These are phyloP conservation scores for Collybia sordida DNA, from an alignment of 768 basidiomycete species.

Conservation along the genomic window DNA sequence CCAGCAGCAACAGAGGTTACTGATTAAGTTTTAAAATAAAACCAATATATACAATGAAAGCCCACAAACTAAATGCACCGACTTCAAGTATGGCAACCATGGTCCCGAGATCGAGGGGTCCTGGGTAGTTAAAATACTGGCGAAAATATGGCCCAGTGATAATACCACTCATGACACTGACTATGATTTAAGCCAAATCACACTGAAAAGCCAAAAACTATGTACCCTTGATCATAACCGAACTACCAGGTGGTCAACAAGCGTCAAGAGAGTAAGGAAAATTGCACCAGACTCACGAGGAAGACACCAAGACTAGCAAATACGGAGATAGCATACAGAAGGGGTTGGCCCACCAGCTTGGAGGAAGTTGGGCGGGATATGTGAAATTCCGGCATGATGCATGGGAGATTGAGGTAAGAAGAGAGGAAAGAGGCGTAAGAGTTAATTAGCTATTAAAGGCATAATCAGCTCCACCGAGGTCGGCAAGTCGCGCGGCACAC, in stretches of 20 bases:
- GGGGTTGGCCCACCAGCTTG: conserved; percentile 73
- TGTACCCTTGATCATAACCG: conserved; percentile 85
- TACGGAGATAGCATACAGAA: conserved; percentile 77
- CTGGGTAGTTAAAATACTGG: conserved; percentile 79
- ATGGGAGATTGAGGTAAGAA: conserved; percentile 31
- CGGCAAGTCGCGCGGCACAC: conserved; percentile 9
- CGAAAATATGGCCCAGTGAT: conserved; percentile 86
- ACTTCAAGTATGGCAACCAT: conserved; percentile 96
- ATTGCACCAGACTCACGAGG: conserved; percentile 51
- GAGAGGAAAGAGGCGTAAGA: conserved; percentile 3
- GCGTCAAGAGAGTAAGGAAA: not conserved
- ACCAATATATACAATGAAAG: not conserved
- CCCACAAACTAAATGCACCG: conserved; percentile 77
- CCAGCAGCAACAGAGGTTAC: conserved; percentile 90
- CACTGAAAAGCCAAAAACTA: conserved; percentile 12
- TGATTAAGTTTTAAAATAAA: conserved; percentile 24
- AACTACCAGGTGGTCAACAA: conserved; percentile 43
- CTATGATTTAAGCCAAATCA: conserved; percentile 4
- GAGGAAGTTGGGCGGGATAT: conserved; percentile 29
- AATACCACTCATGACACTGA: conserved; percentile 86
- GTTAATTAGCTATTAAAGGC: not conserved
- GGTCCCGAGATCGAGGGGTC: conserved; percentile 75
- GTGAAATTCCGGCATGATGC: conserved; percentile 50
- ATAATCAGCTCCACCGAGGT: not conserved
- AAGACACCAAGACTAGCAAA: conserved; percentile 87